A percentile compares a stretch with the other conserved stretches of the same genome.
phyloP scores from a whole-genome alignment of 1,139 yeast genomes.

The Blastobotrys indianensis region DNA sequence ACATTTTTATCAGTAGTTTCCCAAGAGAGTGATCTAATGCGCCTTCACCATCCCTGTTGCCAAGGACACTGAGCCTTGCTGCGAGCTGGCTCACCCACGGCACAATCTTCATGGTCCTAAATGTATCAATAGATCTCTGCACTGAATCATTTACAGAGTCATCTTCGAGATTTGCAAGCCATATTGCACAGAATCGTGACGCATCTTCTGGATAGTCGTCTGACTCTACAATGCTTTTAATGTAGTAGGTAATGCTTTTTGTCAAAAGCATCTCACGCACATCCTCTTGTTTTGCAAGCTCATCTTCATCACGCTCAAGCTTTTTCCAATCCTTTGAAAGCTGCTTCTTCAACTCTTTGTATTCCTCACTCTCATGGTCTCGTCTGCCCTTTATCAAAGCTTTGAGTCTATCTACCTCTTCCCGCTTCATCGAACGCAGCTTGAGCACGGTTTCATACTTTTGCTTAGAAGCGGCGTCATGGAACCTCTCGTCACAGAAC shows the following conservation, averaged over 20 bases:
- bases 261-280: conserved; percentile 44
- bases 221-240: conserved; percentile 46
- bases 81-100: conserved; percentile 83
- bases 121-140: conserved; percentile 31
- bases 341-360: conserved; percentile 13
- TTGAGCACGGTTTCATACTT: conserved; percentile 42
- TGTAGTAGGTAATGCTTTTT: conserved; percentile 56
- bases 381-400: conserved; percentile 36
- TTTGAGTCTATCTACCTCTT: conserved; percentile 39
- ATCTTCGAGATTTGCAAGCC: conserved; percentile 60
- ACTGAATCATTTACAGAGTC: conserved; percentile 33
- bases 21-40: conserved; percentile 54
- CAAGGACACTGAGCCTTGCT: conserved; percentile 53
- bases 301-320: conserved; percentile 45
- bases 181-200: conserved; percentile 77
- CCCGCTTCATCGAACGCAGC: conserved; percentile 41
- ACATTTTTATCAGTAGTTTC: conserved; percentile 45
- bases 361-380: conserved; percentile 27
- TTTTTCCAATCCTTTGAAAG: conserved; percentile 41
- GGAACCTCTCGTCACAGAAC: conserved; percentile 68
- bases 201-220: conserved; percentile 51
- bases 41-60: conserved; percentile 3
- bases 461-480: conserved; percentile 41
- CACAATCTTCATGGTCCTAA: conserved; percentile 59
- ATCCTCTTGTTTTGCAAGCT: conserved; percentile 38